These are phyloP conservation scores for Saccharomycopsis sp. DNA, from an alignment of 805 yeast genomes.

Conservation along the genomic window DNA sequence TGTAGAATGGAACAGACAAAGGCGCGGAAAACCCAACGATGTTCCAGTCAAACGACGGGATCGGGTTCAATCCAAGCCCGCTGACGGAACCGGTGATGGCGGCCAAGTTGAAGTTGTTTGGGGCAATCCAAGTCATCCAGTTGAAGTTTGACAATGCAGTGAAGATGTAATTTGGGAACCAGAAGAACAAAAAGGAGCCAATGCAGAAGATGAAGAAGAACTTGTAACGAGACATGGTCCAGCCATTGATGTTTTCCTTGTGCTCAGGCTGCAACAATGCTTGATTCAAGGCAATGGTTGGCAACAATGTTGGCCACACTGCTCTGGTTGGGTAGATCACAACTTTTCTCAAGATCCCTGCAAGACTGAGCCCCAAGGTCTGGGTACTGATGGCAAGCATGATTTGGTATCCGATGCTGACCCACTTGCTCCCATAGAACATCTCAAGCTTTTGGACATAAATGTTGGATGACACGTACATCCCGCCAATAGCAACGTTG, in stretches of 20 bases:
- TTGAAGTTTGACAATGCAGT: constrained; percentile 35
- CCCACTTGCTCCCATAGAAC: constrained; percentile 27
- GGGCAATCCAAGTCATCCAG: constrained; percentile 55
- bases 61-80: constrained; percentile 47
- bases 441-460: constrained; percentile 26
- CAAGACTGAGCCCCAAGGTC: constrained; percentile 58
- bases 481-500: constrained; percentile 29
- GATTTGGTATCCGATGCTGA: constrained; percentile 42
- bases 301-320: constrained; percentile 46
- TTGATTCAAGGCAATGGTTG: constrained; percentile 40
- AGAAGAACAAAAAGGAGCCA: constrained; percentile 33
- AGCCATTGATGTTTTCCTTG: constrained; percentile 28
- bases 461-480: constrained; percentile 33
- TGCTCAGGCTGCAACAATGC: constrained; percentile 34
- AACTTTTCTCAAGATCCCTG: constrained; percentile 53
- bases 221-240: constrained; percentile 29
- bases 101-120: constrained; percentile 40
- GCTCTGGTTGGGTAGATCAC: constrained; percentile 43
- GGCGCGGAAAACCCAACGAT: constrained; percentile 27
- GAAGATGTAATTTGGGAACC: constrained; percentile 40
- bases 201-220: constrained; percentile 28
- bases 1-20: constrained; percentile 38
- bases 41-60: constrained; percentile 48
- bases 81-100: constrained; percentile 36
- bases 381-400: constrained; percentile 46